phyloP scores from a whole-genome alignment of 345 rosid species.

The Eucalyptus erythrocorys region DNA sequence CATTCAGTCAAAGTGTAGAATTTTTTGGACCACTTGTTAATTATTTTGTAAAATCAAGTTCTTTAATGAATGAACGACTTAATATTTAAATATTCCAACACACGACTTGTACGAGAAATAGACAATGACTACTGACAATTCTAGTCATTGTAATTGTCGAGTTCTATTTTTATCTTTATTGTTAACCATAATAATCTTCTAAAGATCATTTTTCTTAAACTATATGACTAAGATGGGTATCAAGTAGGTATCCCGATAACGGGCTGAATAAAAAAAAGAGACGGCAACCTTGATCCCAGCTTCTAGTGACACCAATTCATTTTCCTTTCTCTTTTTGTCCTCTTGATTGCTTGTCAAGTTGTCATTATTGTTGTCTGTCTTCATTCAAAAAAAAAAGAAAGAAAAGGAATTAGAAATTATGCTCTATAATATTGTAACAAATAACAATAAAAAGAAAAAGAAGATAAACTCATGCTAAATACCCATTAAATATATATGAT shows the following conservation, averaged over 20 bases:
- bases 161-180: rapidly evolving
- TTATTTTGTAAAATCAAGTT: not conserved
- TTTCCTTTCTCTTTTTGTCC: not conserved
- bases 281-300: not conserved
- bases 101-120: not conserved
- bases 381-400: too few species aligned
- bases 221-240: not conserved
- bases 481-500: not conserved
- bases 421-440: not conserved
- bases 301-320: not conserved
- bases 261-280: not conserved
- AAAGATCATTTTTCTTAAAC: not conserved
- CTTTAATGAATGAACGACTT: not conserved
- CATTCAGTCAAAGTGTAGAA: not conserved
- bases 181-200: not conserved
- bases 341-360: not conserved
- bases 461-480: not conserved
- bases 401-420: not conserved
- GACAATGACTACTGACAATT: not conserved
- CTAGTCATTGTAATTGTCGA: too few species aligned
- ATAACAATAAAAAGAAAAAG: not conserved
- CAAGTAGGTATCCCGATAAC: not conserved
- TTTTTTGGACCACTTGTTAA: not conserved
- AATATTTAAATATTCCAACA: not conserved
- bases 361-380: too few species aligned